phyloP scores from a whole-genome alignment of 306 rosid species.

The Vigna angularis region DNA sequence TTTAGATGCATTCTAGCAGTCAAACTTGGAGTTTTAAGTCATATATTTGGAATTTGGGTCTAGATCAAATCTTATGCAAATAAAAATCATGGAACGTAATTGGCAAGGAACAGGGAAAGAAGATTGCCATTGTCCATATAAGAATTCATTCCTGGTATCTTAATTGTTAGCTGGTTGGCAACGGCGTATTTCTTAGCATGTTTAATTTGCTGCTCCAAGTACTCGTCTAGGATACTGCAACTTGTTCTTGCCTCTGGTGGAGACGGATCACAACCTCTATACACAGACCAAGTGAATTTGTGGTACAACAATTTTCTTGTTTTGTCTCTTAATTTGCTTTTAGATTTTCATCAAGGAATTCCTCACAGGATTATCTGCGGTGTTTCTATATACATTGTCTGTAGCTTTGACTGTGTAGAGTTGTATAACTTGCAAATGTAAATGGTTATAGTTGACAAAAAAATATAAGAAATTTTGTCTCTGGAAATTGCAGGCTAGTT shows the following conservation, averaged over 20 bases:
- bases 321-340: constrained; percentile 13
- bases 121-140: constrained; percentile 59
- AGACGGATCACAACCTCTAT: constrained; percentile 36
- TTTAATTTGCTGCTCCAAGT: constrained; percentile 34
- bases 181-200: constrained; percentile 28
- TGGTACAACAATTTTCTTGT: constrained; percentile 1
- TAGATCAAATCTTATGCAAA: neutral
- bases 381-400: neutral
- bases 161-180: constrained; percentile 21
- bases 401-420: constrained; percentile 19
- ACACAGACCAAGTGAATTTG: constrained; percentile 36
- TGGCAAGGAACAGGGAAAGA: constrained; percentile 56
- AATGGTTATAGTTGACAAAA: constrained; percentile 26
- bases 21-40: neutral
- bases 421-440: constrained; percentile 32
- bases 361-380: constrained; percentile 4
- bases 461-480: neutral
- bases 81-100: neutral
- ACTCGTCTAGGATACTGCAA: constrained; percentile 14
- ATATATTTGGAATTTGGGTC: neutral
- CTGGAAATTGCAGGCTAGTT: constrained; percentile 26
- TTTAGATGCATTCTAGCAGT: neutral
- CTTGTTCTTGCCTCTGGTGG: constrained; percentile 17
- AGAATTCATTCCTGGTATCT: constrained; percentile 32
- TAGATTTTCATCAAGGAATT: constrained; percentile 32